Evolutionary conservation across 345 rosid genomes (phyloP).

Genomic region (Camelina laxa): DNA sequence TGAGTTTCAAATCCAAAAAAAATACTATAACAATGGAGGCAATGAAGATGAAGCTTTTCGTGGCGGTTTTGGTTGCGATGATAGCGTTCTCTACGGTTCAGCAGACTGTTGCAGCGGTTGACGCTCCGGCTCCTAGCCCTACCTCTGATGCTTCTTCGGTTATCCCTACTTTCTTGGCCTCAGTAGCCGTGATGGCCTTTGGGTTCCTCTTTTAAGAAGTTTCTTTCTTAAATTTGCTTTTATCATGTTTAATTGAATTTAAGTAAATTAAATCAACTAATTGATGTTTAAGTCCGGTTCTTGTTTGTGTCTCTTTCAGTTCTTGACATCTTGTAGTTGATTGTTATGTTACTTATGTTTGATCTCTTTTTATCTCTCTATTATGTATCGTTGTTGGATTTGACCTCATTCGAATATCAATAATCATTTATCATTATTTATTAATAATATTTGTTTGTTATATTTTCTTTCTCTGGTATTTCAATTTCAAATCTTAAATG

Average conservation of each 20-base stretch:
- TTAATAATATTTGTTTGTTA: neutral
- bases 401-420: conserved; percentile 36
- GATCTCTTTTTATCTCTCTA: neutral
- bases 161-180: conserved; percentile 43
- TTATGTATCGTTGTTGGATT: conserved; percentile 28
- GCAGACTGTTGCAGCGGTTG: conserved; percentile 37
- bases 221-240: neutral
- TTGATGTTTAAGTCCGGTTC: conserved; percentile 9
- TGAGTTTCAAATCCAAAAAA: conserved; percentile 21
- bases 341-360: conserved; percentile 20
- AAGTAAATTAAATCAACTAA: conserved; percentile 20
- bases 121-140: conserved; percentile 50
- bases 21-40: conserved; percentile 42
- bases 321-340: conserved; percentile 36
- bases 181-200: conserved; percentile 31
- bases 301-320: conserved; percentile 32
- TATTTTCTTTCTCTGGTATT: neutral
- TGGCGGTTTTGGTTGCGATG: conserved; percentile 42
- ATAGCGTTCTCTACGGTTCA: conserved; percentile 38
- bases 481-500: neutral
- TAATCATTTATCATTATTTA: conserved; percentile 2
- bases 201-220: conserved; percentile 42
- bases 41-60: conserved; percentile 46
- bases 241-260: neutral
- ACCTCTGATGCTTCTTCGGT: conserved; percentile 41